Evolutionary conservation across 2,329 filamentous ascomycete genomes (phyloP).

Genomic region (Neocatenulostroma microsporum): DNA sequence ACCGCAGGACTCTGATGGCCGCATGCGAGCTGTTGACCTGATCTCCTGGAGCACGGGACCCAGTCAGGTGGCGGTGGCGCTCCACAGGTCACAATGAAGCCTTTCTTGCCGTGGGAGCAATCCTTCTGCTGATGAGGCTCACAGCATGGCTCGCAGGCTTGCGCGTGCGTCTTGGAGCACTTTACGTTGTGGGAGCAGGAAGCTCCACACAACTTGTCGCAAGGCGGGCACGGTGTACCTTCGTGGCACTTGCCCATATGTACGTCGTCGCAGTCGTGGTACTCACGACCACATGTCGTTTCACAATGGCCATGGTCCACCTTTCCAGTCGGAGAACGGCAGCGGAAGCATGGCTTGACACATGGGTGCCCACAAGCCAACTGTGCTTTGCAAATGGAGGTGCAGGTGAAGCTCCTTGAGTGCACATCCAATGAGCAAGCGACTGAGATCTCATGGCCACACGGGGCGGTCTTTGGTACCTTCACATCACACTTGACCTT

Average conservation of each 20-base stretch:
- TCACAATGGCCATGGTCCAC: constrained; percentile 44
- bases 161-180: too few relatives aligned
- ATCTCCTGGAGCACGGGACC: constrained; percentile 57
- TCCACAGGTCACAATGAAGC: constrained; percentile 51
- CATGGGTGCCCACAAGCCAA: constrained; percentile 60
- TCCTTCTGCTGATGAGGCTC: constrained; percentile 47
- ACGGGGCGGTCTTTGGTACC: constrained; percentile 47
- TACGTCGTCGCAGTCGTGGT: constrained; percentile 51
- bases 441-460: constrained; percentile 46
- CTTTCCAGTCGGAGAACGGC: constrained; percentile 36
- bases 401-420: constrained; percentile 40
- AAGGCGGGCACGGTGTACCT: too few relatives aligned
- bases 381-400: constrained; percentile 36
- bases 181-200: too few relatives aligned
- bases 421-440: constrained; percentile 45
- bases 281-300: constrained; percentile 44
- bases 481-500: constrained; percentile 44
- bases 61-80: constrained; percentile 60
- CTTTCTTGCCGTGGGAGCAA: constrained; percentile 48
- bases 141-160: constrained; percentile 53
- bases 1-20: constrained; percentile 57
- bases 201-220: too few relatives aligned
- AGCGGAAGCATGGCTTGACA: constrained; percentile 41
- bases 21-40: constrained; percentile 49
- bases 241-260: too few relatives aligned